A percentile compares a stretch with the other conserved stretches of the same genome.
phyloP scores from a whole-genome alignment of 1,284 basidiomycete species.

The Malassezia slooffiae region DNA sequence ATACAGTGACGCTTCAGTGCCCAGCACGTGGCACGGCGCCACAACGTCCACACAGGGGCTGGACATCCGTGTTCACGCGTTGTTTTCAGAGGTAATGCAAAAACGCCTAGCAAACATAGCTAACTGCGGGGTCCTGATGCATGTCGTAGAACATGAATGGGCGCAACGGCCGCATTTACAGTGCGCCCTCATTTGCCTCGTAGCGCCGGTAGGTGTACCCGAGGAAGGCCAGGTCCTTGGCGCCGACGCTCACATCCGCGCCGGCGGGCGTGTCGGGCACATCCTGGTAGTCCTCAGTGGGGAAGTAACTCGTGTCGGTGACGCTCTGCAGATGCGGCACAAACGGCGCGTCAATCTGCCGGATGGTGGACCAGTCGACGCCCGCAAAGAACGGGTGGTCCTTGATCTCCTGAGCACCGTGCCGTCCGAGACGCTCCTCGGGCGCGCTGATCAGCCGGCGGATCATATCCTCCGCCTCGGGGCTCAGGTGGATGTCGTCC shows the following conservation, averaged over 20 bases:
- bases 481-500: conserved; percentile 84
- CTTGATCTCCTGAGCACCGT: conserved; percentile 72
- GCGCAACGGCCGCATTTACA: conserved; percentile 13
- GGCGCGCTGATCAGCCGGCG: conserved; percentile 71
- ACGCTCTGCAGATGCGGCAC: conserved; percentile 72
- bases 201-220: conserved; percentile 43
- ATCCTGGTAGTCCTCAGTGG: conserved; percentile 84
- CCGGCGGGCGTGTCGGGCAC: conserved; percentile 54
- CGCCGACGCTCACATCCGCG: conserved; percentile 35
- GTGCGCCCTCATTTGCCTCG: conserved; percentile 35
- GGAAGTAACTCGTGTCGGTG: conserved; percentile 94
- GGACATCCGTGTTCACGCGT: too few relatives aligned
- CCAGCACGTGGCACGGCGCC: too few relatives aligned
- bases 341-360: conserved; percentile 88
- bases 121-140: too few relatives aligned
- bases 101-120: too few relatives aligned
- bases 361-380: conserved; percentile 82
- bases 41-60: too few relatives aligned
- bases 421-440: conserved; percentile 58
- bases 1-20: too few relatives aligned
- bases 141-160: too few relatives aligned
- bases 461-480: conserved; percentile 85
- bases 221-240: conserved; percentile 42
- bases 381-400: conserved; percentile 89
- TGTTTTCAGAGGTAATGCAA: too few relatives aligned